A percentile compares a stretch with the other conserved stretches of the same genome.
These are phyloP conservation scores for Phellopilus nigrolimitatus DNA, from an alignment of 1,284 basidiomycete species.

Conservation along the genomic window DNA sequence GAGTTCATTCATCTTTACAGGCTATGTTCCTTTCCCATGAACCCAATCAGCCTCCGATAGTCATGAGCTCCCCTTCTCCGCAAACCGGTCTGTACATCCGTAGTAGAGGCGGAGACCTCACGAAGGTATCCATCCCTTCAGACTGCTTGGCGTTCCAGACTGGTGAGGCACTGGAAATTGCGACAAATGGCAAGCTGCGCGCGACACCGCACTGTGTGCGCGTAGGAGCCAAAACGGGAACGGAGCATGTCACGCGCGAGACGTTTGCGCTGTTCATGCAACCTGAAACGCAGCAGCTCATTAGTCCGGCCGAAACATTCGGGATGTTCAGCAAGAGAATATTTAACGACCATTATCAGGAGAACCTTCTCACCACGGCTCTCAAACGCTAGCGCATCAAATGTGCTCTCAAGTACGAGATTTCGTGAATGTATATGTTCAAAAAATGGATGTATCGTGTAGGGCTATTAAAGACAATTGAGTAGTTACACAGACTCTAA, in stretches of 20 bases:
- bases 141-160: slow-evolving; percentile 89
- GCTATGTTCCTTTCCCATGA: slow-evolving; percentile 72
- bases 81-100: slow-evolving; percentile 86
- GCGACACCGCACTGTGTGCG: slow-evolving; percentile 92
- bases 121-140: slow-evolving; percentile 78
- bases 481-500: neutral
- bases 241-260: slow-evolving; percentile 65
- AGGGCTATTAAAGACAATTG: slow-evolving; percentile 3
- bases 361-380: slow-evolving; percentile 22
- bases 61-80: slow-evolving; percentile 64
- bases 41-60: slow-evolving; percentile 36
- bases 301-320: slow-evolving; percentile 71
- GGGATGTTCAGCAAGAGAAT: slow-evolving; percentile 85
- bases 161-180: slow-evolving; percentile 85
- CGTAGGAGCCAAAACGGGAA: slow-evolving; percentile 45
- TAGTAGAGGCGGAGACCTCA: slow-evolving; percentile 68
- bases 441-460: neutral
- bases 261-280: slow-evolving; percentile 92
- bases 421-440: neutral
- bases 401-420: no score
- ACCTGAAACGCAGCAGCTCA: slow-evolving; percentile 74
- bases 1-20: slow-evolving; percentile 44
- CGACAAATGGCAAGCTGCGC: slow-evolving; percentile 69
- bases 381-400: no score
- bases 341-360: slow-evolving; percentile 73